A percentile compares a stretch with the other conserved stretches of the same genome.
These are phyloP conservation scores for Candida sp. DNA, from an alignment of 1,139 yeast species.

Conservation along the genomic window DNA sequence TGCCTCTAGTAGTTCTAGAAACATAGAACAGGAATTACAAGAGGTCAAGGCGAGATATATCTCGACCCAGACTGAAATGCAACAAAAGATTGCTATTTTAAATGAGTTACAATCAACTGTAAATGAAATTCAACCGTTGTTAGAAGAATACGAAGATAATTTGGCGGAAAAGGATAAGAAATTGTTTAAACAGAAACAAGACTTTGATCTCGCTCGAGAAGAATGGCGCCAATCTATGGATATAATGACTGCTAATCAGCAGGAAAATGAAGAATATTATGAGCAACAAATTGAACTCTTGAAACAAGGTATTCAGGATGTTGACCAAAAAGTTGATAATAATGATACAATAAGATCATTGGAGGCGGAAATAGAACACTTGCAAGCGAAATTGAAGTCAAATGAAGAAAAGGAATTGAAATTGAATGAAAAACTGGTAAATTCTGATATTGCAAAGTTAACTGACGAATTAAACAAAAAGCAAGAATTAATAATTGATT, in stretches of 20 bases:
- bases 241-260: slow-evolving; percentile 44
- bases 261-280: slow-evolving; percentile 36
- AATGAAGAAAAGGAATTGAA: background rate
- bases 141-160: slow-evolving; percentile 43
- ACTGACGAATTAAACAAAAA: background rate
- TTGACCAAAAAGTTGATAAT: slow-evolving; percentile 5
- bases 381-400: background rate
- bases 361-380: background rate
- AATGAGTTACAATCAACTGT: slow-evolving; percentile 42
- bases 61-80: slow-evolving; percentile 23
- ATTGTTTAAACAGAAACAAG: slow-evolving; percentile 39
- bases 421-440: background rate
- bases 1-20: background rate
- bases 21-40: slow-evolving; percentile 12
- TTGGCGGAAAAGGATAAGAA: slow-evolving; percentile 42
- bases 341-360: background rate
- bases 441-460: slow-evolving; percentile 1
- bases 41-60: slow-evolving; percentile 18
- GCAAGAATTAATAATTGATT: background rate
- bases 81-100: slow-evolving; percentile 32
- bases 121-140: slow-evolving; percentile 41
- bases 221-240: slow-evolving; percentile 59
- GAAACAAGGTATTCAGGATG: slow-evolving; percentile 17
- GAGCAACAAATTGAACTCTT: slow-evolving; percentile 22
- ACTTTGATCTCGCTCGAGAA: slow-evolving; percentile 50